A percentile compares a stretch with the other conserved stretches of the same genome.
phyloP scores from a whole-genome alignment of 306 rosid species.

The Senna siamea region DNA sequence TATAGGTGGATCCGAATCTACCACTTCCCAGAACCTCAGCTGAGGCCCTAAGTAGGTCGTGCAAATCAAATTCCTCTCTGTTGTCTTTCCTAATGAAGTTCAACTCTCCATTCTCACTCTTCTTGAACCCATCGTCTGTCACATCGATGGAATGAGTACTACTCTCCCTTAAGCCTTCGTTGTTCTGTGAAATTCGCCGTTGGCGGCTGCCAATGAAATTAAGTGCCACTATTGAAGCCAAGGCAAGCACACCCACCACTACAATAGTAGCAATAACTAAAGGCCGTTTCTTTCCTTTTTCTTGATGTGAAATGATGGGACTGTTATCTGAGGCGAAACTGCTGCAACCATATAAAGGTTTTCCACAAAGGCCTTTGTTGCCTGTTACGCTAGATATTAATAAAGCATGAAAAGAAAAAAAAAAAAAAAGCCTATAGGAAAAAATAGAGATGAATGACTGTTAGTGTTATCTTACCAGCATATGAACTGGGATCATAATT shows the following conservation, averaged over 20 bases:
- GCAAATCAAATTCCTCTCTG: conserved; percentile 52
- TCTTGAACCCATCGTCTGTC: conserved; percentile 32
- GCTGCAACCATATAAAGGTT: background rate
- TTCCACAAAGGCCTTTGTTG: conserved; percentile 64
- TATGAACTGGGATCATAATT: conserved; percentile 35
- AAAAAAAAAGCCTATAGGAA: too few species aligned
- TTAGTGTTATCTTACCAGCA: conserved; percentile 45
- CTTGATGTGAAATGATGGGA: background rate
- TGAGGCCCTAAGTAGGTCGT: conserved; percentile 68
- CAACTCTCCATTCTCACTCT: conserved; percentile 45
- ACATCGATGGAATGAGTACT: conserved; percentile 37
- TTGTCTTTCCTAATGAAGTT: conserved; percentile 52
- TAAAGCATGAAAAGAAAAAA: background rate
- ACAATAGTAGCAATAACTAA: conserved; percentile 34
- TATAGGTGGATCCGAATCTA: conserved; percentile 74
- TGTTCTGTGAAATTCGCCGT: background rate
- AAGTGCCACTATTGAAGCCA: conserved; percentile 35
- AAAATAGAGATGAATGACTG: background rate
- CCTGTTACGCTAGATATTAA: conserved; percentile 44
- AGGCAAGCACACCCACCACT: conserved; percentile 37
- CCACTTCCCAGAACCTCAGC: conserved; percentile 81
- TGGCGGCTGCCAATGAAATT: conserved; percentile 32
- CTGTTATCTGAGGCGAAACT: background rate
- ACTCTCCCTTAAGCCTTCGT: conserved; percentile 22
- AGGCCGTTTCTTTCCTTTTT: conserved; percentile 38